Evolutionary conservation across 805 yeast genomes (phyloP).

Genomic region (Nakazawaea ishiwadae): DNA sequence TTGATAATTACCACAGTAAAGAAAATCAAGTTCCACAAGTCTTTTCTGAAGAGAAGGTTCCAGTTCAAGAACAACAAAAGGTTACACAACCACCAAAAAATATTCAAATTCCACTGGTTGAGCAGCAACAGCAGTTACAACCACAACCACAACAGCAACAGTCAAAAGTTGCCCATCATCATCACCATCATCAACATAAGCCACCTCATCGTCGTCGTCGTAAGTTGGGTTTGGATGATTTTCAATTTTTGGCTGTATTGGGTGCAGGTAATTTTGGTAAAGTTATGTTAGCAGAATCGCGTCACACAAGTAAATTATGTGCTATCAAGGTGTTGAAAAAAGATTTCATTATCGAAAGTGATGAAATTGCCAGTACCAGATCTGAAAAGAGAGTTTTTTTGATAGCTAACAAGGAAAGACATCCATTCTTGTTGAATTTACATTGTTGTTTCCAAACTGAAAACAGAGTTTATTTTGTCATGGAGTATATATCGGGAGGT

Average conservation of each 20-base stretch:
- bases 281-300: constrained; percentile 94
- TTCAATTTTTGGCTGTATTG: constrained; percentile 86
- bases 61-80: no score
- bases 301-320: constrained; percentile 74
- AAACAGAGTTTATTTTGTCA: constrained; percentile 93
- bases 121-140: not conserved
- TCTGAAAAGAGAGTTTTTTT: constrained; percentile 91
- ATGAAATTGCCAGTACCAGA: constrained; percentile 91
- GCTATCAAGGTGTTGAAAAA: constrained; percentile 97
- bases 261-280: constrained; percentile 99
- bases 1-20: no score
- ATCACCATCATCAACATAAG: constrained; percentile 20
- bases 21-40: no score
- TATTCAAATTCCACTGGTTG: no score
- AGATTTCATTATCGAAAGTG: constrained; percentile 91
- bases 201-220: constrained; percentile 40
- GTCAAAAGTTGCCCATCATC: constrained; percentile 11
- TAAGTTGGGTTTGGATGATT: constrained; percentile 90
- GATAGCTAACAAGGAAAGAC: constrained; percentile 69
- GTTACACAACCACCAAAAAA: no score
- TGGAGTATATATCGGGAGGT: constrained; percentile 98
- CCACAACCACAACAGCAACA: not conserved
- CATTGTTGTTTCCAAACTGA: constrained; percentile 98
- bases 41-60: no score
- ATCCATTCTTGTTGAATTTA: constrained; percentile 87